Base-by-base conservation (phyloP, 2,329 filamentous ascomycete genomes). In the Exophiala alcalophila region DNA sequence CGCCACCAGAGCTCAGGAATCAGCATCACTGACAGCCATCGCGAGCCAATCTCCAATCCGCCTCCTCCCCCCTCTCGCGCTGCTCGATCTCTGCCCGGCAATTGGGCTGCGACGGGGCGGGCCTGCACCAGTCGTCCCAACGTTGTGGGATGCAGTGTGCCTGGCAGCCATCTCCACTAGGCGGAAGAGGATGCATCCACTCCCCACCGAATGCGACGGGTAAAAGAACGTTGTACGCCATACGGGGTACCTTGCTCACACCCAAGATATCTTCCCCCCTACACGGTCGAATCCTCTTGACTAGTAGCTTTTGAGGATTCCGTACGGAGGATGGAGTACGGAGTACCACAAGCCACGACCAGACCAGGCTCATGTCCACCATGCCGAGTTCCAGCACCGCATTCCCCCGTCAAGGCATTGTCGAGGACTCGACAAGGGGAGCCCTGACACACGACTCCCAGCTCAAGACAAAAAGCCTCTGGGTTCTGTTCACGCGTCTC, bases 401-500 rank as follows among this genome's bases (percentile, higher is more conserved):
- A 36, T 28, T 40, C 43, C 37, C 43, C 48, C 44, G 25, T 37
- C 44, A 32, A 33, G 44, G 29, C 34, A 30, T 46, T 43, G 21
- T 28, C 23, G 38, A 8, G 24, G 29, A 16, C 34, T 40, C 5
- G n/a, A 36, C 47, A 46, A 38, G 48, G 48, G 37, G 26, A 44
- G 32, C 48, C 44, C 48, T 50, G 48, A 50, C 36, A 44, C 39
- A 29, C 26, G 29, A 27, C 12, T 44, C 32, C 14, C 30, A 44
- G 31, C 30, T 48, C 36, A 23, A 27, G 23, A 33, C 31, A 29
- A 43, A 40, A 50, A 37, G 40, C n/a, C 33, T 40, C 18, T 40
- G 37, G 16, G 26, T 7, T 36, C 16, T 36, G 27, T 44, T 37
- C 28, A 31, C 31, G 36, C 28, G 43, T 38, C 43, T 50, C 35